Conservation (phyloP, 371 early-diverging fungal species). For the Mucor irregularis region DNA sequence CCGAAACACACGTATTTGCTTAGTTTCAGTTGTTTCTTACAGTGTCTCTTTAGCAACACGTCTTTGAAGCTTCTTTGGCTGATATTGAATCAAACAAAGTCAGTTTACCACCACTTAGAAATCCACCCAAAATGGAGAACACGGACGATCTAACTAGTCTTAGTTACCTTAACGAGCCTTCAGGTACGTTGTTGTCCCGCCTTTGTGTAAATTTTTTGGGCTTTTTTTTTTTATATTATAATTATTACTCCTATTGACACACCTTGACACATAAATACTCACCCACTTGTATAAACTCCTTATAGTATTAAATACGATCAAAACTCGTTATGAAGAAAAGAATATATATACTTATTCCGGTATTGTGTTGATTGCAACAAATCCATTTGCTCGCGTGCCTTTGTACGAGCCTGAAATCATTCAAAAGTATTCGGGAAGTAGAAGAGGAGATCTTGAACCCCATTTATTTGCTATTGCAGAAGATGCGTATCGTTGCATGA, state of each 20-base stretch:
- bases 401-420: conserved; percentile 89
- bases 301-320: conserved; percentile 85
- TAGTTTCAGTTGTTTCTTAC: too few relatives aligned
- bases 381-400: conserved; percentile 92
- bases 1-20: background rate
- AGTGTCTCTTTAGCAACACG: conserved; percentile 61
- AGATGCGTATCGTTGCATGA: conserved; percentile 97
- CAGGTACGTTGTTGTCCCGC: conserved; percentile 69
- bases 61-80: conserved; percentile 69
- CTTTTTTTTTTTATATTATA: too few relatives aligned
- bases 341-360: conserved; percentile 99
- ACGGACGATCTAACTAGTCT: conserved; percentile 91
- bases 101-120: conserved; percentile 85
- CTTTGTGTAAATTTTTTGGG: too few relatives aligned
- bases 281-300: background rate
- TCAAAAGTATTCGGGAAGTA: conserved; percentile 89
- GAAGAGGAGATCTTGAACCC: conserved; percentile 94
- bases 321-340: conserved; percentile 82
- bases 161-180: conserved; percentile 91
- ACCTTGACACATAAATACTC: background rate
- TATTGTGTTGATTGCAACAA: conserved; percentile 97
- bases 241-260: background rate
- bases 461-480: conserved; percentile 99
- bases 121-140: conserved; percentile 86
- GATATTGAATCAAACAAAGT: conserved; percentile 68